These are phyloP conservation scores for Neurospora sp. DNA, from an alignment of 495 filamentous ascomycete genomes.

Conservation along the genomic window DNA sequence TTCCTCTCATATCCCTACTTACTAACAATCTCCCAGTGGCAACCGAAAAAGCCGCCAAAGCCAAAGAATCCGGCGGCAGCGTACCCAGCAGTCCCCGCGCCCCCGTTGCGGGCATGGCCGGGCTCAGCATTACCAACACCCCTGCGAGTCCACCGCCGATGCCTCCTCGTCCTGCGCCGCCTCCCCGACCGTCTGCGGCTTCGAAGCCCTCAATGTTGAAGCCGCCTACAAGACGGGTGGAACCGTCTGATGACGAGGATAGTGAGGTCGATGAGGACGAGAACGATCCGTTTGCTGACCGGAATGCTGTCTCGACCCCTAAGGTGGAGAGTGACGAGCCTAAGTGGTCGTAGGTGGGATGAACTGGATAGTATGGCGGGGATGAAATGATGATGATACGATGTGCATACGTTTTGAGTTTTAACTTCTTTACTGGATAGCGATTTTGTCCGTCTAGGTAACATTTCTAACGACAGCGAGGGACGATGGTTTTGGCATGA, in stretches of 20 bases:
- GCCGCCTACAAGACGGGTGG: slow-evolving; percentile 22
- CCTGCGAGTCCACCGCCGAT: slow-evolving; percentile 18
- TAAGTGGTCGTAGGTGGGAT: slow-evolving; percentile 3
- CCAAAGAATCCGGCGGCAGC: slow-evolving; percentile 26
- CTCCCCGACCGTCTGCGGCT: slow-evolving; percentile 29
- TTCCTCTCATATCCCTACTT: background rate
- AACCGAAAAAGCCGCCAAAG: slow-evolving; percentile 35
- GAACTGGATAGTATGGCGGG: background rate
- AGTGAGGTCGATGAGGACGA: slow-evolving; percentile 47
- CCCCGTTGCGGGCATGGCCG: slow-evolving; percentile 26
- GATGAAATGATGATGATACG: background rate
- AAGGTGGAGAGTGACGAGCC: slow-evolving; percentile 7
- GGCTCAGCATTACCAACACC: slow-evolving; percentile 23
- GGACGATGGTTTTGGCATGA: background rate
- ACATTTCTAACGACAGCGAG: background rate
- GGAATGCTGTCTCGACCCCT: slow-evolving; percentile 41
- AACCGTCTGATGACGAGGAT: slow-evolving; percentile 14
- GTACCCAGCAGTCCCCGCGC: slow-evolving; percentile 25
- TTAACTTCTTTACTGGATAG: background rate
- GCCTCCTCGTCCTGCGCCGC: slow-evolving; percentile 29
- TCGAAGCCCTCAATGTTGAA: slow-evolving; percentile 25
- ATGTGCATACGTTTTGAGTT: background rate
- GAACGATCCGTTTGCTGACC: slow-evolving; percentile 70
- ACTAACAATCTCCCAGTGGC: slow-evolving; percentile 32
- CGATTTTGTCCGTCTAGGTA: background rate